phyloP scores from a whole-genome alignment of 108 stramenopile genomes.

The Parietichytrium sp. region DNA sequence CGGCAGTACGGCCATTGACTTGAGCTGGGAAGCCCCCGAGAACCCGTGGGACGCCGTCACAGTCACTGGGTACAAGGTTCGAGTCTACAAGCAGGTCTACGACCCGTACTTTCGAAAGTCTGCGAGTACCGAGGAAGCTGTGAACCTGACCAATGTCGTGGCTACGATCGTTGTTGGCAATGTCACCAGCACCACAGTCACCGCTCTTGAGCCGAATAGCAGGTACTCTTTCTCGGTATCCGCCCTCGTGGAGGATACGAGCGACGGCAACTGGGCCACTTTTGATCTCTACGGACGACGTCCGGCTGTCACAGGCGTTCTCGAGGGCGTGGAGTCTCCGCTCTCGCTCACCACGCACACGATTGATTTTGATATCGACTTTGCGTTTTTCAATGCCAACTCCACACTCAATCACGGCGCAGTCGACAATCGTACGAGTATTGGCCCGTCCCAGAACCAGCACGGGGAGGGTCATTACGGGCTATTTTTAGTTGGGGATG shows the following conservation, averaged over 20 bases:
- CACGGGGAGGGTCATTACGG: slow-evolving; percentile 69
- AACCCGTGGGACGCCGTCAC: slow-evolving; percentile 51
- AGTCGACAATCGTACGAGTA: background rate
- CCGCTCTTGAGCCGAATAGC: slow-evolving; percentile 47
- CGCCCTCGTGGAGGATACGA: slow-evolving; percentile 52
- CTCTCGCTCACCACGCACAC: slow-evolving; percentile 37
- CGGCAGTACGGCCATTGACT: slow-evolving; percentile 49
- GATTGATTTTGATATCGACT: slow-evolving; percentile 50
- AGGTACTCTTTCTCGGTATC: slow-evolving; percentile 56
- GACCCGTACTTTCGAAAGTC: background rate
- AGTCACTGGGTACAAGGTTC: slow-evolving; percentile 56
- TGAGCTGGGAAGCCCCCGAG: slow-evolving; percentile 46
- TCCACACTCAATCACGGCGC: slow-evolving; percentile 52
- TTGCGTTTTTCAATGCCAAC: slow-evolving; percentile 55
- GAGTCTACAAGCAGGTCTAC: background rate
- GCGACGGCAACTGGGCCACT: background rate
- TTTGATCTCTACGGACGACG: slow-evolving; percentile 66
- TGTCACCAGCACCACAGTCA: slow-evolving; percentile 64
- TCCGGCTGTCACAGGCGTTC: slow-evolving; percentile 20
- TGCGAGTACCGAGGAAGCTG: background rate
- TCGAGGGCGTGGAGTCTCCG: slow-evolving; percentile 3
- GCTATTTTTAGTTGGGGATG: slow-evolving; percentile 58
- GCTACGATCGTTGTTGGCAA: slow-evolving; percentile 54
- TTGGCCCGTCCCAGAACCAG: slow-evolving; percentile 56
- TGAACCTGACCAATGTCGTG: background rate